These are phyloP conservation scores for Lecanoromycetidae sp. DNA, from an alignment of 2,329 filamentous ascomycete species.

Conservation along the genomic window DNA sequence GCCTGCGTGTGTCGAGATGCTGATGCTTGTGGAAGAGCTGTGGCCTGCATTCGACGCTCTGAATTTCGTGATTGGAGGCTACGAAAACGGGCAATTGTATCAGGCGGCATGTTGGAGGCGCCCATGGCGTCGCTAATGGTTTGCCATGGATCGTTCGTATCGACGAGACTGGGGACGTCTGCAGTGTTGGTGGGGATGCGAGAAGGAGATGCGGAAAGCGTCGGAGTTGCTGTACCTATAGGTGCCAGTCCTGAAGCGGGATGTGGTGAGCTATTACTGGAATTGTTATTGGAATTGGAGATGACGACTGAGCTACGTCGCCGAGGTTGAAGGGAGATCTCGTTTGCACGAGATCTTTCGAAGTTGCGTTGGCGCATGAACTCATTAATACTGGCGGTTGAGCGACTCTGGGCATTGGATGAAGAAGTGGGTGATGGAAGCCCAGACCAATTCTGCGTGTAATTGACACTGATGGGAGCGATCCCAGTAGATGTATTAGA, in stretches of 20 bases:
- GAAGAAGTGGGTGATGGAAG: constrained; percentile 4
- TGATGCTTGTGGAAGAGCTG: neutral
- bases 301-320: constrained; percentile 31
- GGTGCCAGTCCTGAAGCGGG: constrained; percentile 21
- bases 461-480: constrained; percentile 9
- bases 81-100: constrained; percentile 6
- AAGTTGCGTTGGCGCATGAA: constrained; percentile 24
- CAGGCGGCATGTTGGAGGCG: constrained; percentile 1
- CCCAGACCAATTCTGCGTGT: constrained; percentile 9
- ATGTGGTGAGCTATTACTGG: constrained; percentile 20
- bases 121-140: constrained; percentile 15
- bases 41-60: constrained; percentile 2
- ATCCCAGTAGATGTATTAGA: neutral
- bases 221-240: constrained; percentile 14
- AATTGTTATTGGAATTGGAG: constrained; percentile 25
- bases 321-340: constrained; percentile 25
- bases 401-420: constrained; percentile 7
- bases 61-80: constrained; percentile 5
- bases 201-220: constrained; percentile 18
- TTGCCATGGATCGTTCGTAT: constrained; percentile 14
- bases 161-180: constrained; percentile 2
- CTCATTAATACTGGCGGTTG: constrained; percentile 23
- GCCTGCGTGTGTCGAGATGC: neutral
- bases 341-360: constrained; percentile 20
- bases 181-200: constrained; percentile 12